Conservation (phyloP, 805 yeast species). For the Candida xyloterini region DNA sequence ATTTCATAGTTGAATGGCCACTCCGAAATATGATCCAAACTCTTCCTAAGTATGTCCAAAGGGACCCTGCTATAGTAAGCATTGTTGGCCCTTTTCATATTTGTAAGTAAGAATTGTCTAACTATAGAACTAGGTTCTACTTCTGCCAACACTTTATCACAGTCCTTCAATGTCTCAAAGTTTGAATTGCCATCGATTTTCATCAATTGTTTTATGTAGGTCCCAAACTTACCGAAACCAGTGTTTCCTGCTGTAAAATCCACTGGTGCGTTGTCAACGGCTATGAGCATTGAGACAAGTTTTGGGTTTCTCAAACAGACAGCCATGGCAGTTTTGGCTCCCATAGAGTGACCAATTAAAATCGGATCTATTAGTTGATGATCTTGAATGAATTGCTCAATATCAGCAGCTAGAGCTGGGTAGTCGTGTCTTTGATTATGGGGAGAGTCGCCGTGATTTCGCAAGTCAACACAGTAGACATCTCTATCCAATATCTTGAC, state of each 20-base stretch:
- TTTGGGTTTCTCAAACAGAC: conserved; percentile 66
- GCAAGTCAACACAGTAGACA: conserved; percentile 68
- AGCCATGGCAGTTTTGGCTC: conserved; percentile 94
- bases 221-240: conserved; percentile 50
- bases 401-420: conserved; percentile 79
- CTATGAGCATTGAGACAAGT: conserved; percentile 56
- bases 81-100: conserved; percentile 47
- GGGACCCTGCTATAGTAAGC: conserved; percentile 60
- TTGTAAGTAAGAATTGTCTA: conserved; percentile 76
- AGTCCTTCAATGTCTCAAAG: conserved; percentile 57
- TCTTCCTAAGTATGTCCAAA: conserved; percentile 60
- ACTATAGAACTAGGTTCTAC: conserved; percentile 61
- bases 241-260: conserved; percentile 47
- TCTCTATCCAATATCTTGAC: conserved; percentile 48
- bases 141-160: conserved; percentile 57
- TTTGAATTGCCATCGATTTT: conserved; percentile 48
- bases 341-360: conserved; percentile 84
- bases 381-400: conserved; percentile 63
- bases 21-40: conserved; percentile 63
- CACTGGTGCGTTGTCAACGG: conserved; percentile 91
- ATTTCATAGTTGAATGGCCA: conserved; percentile 68
- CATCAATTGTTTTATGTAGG: conserved; percentile 62
- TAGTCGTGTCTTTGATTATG: conserved; percentile 71
- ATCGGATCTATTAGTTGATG: conserved; percentile 48
- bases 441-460: conserved; percentile 95